Percentiles rank a stretch among this genome's conserved stretches.
Evolutionary conservation across 257 asterid genomes (phyloP).

Genomic region (Ballota nigra): DNA sequence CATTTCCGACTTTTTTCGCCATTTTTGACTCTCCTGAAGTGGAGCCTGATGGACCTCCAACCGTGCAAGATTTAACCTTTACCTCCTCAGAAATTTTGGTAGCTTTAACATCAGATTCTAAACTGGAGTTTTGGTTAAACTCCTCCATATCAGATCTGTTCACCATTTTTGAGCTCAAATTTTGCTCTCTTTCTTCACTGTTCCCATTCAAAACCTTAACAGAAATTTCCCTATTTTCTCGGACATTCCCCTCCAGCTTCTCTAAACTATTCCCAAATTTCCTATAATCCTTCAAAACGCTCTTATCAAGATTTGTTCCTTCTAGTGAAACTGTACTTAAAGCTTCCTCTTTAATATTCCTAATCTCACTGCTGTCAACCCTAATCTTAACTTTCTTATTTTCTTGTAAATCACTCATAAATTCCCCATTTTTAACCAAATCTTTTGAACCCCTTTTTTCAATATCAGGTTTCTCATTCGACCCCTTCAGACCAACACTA

Average conservation of each 20-base stretch:
- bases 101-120: constrained; percentile 22
- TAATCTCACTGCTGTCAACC: constrained; percentile 7
- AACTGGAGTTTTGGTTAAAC: constrained; percentile 4
- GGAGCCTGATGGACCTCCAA: constrained; percentile 25
- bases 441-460: constrained; percentile 27
- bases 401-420: constrained; percentile 8
- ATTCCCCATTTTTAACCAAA: constrained; percentile 24
- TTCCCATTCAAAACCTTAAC: constrained; percentile 8
- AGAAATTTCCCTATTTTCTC: constrained; percentile 25
- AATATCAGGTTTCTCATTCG: constrained; percentile 27
- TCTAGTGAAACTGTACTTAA: constrained; percentile 24
- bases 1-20: constrained; percentile 28
- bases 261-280: constrained; percentile 18
- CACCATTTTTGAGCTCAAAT: constrained; percentile 26
- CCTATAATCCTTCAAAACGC: constrained; percentile 11
- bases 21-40: constrained; percentile 36
- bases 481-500: constrained; percentile 16
- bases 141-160: no score
- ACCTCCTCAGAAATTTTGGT: constrained; percentile 19
- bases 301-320: constrained; percentile 29
- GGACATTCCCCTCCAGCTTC: constrained; percentile 11
- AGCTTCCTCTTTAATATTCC: constrained; percentile 27
- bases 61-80: constrained; percentile 31
- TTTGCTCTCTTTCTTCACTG: constrained; percentile 27
- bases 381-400: constrained; percentile 19